Evolutionary conservation across 768 basidiomycete genomes (phyloP).

Genomic region (Trametes maxima): DNA sequence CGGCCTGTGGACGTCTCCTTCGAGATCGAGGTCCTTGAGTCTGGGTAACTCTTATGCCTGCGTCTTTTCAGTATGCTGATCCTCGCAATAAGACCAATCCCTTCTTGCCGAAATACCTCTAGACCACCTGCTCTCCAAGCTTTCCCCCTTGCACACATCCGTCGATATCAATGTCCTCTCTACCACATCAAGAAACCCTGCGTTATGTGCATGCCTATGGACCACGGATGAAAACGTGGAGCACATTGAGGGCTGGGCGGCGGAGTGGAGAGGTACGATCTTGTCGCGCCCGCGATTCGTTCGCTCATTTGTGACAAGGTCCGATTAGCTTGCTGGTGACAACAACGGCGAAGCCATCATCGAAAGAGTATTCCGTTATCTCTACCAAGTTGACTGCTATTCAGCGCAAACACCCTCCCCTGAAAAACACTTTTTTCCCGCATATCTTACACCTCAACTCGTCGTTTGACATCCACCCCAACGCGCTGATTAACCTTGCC

Average conservation of each 20-base stretch:
- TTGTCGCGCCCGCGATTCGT: neutral
- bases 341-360: conserved; percentile 37
- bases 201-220: conserved; percentile 56
- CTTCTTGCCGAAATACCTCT: conserved; percentile 20
- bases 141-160: conserved; percentile 28
- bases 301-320: conserved; percentile 33
- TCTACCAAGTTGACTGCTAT: conserved; percentile 23
- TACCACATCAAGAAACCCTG: conserved; percentile 13
- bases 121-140: conserved; percentile 29
- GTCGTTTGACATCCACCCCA: conserved; percentile 41
- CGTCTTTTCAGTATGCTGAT: neutral
- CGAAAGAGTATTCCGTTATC: conserved; percentile 28
- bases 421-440: conserved; percentile 37
- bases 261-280: conserved; percentile 47
- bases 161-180: conserved; percentile 26
- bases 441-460: conserved; percentile 52
- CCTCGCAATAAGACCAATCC: neutral
- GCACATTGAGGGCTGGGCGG: conserved; percentile 39
- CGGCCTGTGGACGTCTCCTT: neutral
- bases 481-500: conserved; percentile 63
- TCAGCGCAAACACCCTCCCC: conserved; percentile 7
- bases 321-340: conserved; percentile 53
- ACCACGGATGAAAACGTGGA: conserved; percentile 40
- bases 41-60: neutral
- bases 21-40: neutral